phyloP scores from a whole-genome alignment of 441 rosid species.

The Biscutella auriculata region DNA sequence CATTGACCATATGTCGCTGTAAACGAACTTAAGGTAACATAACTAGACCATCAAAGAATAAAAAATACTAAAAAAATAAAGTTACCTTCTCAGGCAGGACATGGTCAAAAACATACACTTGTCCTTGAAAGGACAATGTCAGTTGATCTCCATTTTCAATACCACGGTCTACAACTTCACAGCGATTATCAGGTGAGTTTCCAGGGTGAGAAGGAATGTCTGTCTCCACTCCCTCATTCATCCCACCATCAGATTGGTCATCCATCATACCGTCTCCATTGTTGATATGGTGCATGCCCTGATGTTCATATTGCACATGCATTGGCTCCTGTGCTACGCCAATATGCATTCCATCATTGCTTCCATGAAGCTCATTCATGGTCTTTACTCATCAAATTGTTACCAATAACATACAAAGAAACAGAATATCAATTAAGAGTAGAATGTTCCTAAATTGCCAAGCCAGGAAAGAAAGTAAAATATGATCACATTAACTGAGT shows the following conservation, averaged over 20 bases:
- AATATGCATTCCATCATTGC: slow-evolving; percentile 26
- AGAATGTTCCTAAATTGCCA: neutral
- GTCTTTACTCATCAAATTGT: slow-evolving; percentile 8
- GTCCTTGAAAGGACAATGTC: slow-evolving; percentile 59
- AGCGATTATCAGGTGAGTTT: slow-evolving; percentile 26
- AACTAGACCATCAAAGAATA: neutral
- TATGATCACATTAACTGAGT: neutral
- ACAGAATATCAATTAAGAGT: neutral
- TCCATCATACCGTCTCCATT: slow-evolving; percentile 31
- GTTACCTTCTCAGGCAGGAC: slow-evolving; percentile 52
- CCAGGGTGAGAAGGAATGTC: slow-evolving; percentile 33
- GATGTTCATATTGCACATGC: slow-evolving; percentile 36
- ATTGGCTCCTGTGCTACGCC: slow-evolving; percentile 27
- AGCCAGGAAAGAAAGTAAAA: neutral
- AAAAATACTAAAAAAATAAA: neutral
- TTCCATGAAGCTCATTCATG: slow-evolving; percentile 41
- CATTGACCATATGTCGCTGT: neutral
- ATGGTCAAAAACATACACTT: slow-evolving; percentile 55
- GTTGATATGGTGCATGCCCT: slow-evolving; percentile 29
- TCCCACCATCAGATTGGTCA: slow-evolving; percentile 21
- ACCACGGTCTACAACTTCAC: slow-evolving; percentile 27
- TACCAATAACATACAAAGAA: slow-evolving; percentile 7
- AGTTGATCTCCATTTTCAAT: slow-evolving; percentile 39
- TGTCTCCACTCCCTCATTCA: slow-evolving; percentile 30
- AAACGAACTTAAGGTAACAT: neutral